Evolutionary conservation across 345 rosid genomes (phyloP), one percentile per base, ranked within the genome.

Genomic region (Leavenworthia alabamica): DNA sequence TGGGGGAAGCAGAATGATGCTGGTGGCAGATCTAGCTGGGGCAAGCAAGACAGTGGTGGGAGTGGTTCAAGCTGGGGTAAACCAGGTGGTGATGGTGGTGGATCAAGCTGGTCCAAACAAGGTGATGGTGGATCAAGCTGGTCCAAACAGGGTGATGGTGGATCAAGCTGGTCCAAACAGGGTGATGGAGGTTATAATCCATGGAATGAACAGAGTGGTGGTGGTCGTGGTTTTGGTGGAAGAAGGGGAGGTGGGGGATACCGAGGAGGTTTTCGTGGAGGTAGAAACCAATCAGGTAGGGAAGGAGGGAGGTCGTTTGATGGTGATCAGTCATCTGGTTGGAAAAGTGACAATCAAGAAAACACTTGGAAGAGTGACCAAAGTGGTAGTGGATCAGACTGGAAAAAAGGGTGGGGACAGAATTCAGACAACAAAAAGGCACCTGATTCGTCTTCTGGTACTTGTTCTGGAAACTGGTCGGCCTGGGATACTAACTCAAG

Each of bases 141-240:
- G n/a, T n/a, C n/a, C n/a, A n/a, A n/a, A n/a, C n/a, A n/a, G n/a
- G n/a, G n/a, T n/a, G n/a, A n/a, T n/a, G 43, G 65, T 17, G 57
- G 63, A 40, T 19, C 54, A 3, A 29, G 60, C 67, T 46, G 76
- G 77, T 56, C 53, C 8, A 45, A 55, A 50, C 66, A 60, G 14
- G 49, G 37, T 24, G 73, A 32, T 14, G 24, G 60, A 3, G 60
- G 49, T 12, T 40, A 42, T 16, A 46, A 51, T 48, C 62, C 66
- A 12, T 45, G 67, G 67, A 24, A 33, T 20, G 66, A 68, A n/a
- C 45, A 56, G 42, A 47, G 45, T 37, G 70, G 60, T 49, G 35
- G 62, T 62, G 76, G 81, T 29, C 63, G 82, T 75, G 80, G 75
- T 29, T 67, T 67, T 46, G 73, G 77, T 45, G 64, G 68, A 49